Conservation (phyloP, 768 basidiomycete genomes). For the Tephrocybe sp. region DNA sequence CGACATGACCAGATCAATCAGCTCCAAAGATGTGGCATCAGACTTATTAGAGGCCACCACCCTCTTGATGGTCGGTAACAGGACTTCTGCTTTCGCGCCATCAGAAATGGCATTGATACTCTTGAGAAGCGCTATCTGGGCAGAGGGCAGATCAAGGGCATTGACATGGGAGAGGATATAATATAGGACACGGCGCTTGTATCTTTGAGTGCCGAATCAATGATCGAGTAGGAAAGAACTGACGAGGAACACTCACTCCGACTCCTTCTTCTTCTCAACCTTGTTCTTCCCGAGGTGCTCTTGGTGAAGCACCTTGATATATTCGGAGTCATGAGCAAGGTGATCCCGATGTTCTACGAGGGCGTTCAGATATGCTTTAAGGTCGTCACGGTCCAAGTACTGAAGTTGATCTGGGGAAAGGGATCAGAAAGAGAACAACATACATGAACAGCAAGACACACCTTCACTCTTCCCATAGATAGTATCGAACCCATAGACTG, state of each 20-base stretch:
- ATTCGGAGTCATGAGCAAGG: slow-evolving; percentile 56
- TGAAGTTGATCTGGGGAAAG: slow-evolving; percentile 48
- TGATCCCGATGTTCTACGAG: slow-evolving; percentile 55
- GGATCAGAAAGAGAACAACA: slow-evolving; percentile 2
- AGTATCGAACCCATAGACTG: slow-evolving; percentile 71
- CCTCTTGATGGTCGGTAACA: slow-evolving; percentile 57
- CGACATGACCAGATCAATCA: slow-evolving; percentile 42
- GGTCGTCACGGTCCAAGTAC: slow-evolving; percentile 67
- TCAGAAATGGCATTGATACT: slow-evolving; percentile 47
- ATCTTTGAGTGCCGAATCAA: slow-evolving; percentile 37
- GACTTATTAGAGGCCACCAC: slow-evolving; percentile 25
- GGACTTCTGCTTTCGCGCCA: slow-evolving; percentile 44
- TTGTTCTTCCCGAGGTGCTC: slow-evolving; percentile 49
- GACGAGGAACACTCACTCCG: slow-evolving; percentile 40
- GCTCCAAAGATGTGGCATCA: slow-evolving; percentile 28
- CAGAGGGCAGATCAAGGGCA: slow-evolving; percentile 46
- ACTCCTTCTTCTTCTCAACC: slow-evolving; percentile 55
- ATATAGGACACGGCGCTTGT: slow-evolving; percentile 70
- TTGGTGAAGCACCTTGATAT: slow-evolving; percentile 60
- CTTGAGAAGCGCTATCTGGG: slow-evolving; percentile 56
- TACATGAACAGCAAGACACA: slow-evolving; percentile 30
- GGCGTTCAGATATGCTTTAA: slow-evolving; percentile 55
- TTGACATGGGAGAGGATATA: slow-evolving; percentile 80
- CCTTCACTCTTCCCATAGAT: slow-evolving; percentile 67
- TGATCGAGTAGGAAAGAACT: neutral